phyloP scores from a whole-genome alignment of 805 yeast genomes.

The Henningerozyma blattae region DNA sequence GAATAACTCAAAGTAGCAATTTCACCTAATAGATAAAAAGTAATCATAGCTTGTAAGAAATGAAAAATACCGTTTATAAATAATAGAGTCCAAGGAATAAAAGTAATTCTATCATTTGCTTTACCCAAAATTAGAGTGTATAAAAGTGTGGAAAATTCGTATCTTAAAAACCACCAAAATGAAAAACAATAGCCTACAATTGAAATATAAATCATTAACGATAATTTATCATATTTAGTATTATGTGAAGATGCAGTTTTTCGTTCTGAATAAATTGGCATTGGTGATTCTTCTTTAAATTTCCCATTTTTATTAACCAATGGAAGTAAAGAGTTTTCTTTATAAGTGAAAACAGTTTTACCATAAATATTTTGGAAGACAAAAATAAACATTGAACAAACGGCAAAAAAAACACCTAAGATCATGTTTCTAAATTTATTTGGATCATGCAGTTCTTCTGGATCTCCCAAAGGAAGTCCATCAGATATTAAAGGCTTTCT shows the following conservation, averaged over 20 bases:
- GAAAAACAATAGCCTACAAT: constrained; percentile 59
- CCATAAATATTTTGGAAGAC: constrained; percentile 83
- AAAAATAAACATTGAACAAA: constrained; percentile 58
- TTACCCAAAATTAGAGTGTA: constrained; percentile 9
- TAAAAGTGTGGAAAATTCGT: constrained; percentile 39
- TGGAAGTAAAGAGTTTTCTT: constrained; percentile 4
- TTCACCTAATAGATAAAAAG: constrained; percentile 70
- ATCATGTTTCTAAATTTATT: constrained; percentile 6
- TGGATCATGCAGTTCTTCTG: no score
- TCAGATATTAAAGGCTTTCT: constrained; percentile 1
- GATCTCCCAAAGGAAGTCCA: background rate
- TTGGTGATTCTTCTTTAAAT: constrained; percentile 9
- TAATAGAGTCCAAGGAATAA: constrained; percentile 38
- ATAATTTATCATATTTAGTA: constrained; percentile 63
- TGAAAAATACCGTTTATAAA: constrained; percentile 63
- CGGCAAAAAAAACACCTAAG: constrained; percentile 57
- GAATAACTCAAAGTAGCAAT: constrained; percentile 79
- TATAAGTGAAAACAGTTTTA: constrained; percentile 58
- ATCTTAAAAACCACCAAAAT: constrained; percentile 56
- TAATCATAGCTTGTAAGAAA: constrained; percentile 67
- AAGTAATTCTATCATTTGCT: constrained; percentile 13
- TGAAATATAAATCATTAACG: constrained; percentile 72
- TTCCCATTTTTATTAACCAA: constrained; percentile 1
- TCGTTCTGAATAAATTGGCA: constrained; percentile 8
- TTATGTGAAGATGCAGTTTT: constrained; percentile 1